A percentile compares a stretch with the other conserved stretches of the same genome.
phyloP scores from a whole-genome alignment of 1,284 basidiomycete species.

The Phellopilus nigrolimitatus region DNA sequence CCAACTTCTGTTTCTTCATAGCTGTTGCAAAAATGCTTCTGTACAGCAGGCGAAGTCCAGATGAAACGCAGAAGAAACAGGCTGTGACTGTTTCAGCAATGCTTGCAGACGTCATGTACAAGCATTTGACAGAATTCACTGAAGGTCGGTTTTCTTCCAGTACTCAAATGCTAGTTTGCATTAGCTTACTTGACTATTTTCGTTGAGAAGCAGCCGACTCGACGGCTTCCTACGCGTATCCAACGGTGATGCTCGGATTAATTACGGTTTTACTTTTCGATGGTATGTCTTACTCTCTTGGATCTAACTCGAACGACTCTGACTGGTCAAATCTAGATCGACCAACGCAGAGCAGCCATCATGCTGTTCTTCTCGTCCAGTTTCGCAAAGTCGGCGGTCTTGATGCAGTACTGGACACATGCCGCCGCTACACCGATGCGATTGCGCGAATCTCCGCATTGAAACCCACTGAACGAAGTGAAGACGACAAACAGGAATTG shows the following conservation, averaged over 20 bases:
- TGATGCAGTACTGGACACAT: constrained; percentile 60
- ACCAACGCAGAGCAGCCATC: constrained; percentile 65
- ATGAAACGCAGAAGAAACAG: constrained; percentile 75
- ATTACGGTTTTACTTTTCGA: constrained; percentile 77
- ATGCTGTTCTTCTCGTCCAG: constrained; percentile 76
- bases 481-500: constrained; percentile 56
- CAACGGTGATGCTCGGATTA: constrained; percentile 75
- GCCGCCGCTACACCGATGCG: constrained; percentile 50
- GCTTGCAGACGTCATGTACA: constrained; percentile 70
- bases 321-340: constrained; percentile 49
- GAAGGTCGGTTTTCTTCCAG: constrained; percentile 39
- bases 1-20: constrained; percentile 13
- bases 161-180: background rate
- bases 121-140: constrained; percentile 60
- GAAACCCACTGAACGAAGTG: constrained; percentile 50
- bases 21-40: constrained; percentile 78
- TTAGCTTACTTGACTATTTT: constrained; percentile 17
- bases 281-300: constrained; percentile 44
- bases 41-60: constrained; percentile 75
- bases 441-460: constrained; percentile 50
- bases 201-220: constrained; percentile 41
- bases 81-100: constrained; percentile 65
- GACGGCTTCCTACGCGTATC: constrained; percentile 56
- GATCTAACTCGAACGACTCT: background rate
- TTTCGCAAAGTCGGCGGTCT: constrained; percentile 76